phyloP scores from a whole-genome alignment of 1,284 basidiomycete species.

The Puccinia triticina region DNA sequence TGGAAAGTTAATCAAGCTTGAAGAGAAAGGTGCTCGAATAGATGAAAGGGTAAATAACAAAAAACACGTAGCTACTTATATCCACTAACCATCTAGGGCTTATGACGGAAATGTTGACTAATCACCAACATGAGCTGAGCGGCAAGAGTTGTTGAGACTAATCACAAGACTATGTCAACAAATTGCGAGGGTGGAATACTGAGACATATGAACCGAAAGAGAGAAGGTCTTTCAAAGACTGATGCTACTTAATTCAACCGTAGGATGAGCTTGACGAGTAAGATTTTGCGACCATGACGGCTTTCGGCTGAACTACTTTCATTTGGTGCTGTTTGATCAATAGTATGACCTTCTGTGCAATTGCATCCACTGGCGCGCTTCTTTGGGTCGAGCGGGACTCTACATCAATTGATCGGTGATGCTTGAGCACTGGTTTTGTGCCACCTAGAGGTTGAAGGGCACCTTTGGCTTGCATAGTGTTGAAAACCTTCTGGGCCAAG shows the following conservation, averaged over 20 bases:
- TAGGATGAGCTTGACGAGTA: too few species aligned
- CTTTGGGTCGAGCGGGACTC: not conserved
- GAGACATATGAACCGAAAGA: not conserved
- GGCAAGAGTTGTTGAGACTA: not conserved
- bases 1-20: too few species aligned
- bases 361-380: not conserved
- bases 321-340: not conserved
- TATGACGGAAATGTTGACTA: too few species aligned
- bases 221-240: not conserved
- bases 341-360: slow-evolving; percentile 1
- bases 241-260: not conserved
- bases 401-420: not conserved
- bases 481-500: slow-evolving; percentile 1
- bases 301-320: slow-evolving; percentile 6
- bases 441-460: not conserved
- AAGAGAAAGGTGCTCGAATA: too few species aligned
- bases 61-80: too few species aligned
- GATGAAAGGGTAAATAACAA: too few species aligned
- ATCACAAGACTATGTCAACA: not conserved
- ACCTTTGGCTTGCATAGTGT: not conserved
- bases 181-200: too few species aligned
- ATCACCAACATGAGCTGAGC: not conserved
- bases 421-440: not conserved
- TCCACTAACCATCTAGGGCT: too few species aligned
- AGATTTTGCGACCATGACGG: slow-evolving; percentile 7